These are phyloP conservation scores for Perkinsus olseni DNA, from an alignment of 169 alveolate species.

Conservation along the genomic window DNA sequence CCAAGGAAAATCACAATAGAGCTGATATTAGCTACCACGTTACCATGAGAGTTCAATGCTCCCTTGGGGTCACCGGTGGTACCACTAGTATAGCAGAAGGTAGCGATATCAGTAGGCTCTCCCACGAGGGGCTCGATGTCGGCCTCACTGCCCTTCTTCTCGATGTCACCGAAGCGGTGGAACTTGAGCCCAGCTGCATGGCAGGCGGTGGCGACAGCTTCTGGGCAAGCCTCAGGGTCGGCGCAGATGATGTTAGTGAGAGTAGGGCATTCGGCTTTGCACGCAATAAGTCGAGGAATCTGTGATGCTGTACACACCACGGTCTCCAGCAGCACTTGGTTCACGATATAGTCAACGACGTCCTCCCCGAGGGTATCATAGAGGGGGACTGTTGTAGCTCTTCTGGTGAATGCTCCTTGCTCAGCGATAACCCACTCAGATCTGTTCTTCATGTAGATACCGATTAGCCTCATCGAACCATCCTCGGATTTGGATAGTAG, in stretches of 20 bases:
- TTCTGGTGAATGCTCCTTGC: conserved; percentile 49
- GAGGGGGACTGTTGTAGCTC: conserved; percentile 52
- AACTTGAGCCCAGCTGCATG: neutral
- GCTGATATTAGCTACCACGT: conserved; percentile 36
- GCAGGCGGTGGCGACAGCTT: neutral
- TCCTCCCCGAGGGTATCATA: conserved; percentile 66
- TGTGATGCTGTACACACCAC: conserved; percentile 36
- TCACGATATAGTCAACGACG: conserved; percentile 43
- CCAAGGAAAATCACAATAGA: conserved; percentile 32
- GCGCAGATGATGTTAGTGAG: conserved; percentile 23
- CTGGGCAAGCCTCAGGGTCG: conserved; percentile 21
- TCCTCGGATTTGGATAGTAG: neutral
- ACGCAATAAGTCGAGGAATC: neutral
- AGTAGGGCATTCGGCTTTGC: conserved; percentile 4
- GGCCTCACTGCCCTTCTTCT: neutral
- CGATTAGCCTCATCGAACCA: conserved; percentile 40
- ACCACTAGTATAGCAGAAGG: conserved; percentile 78
- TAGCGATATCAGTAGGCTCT: conserved; percentile 35
- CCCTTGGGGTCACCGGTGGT: conserved; percentile 89
- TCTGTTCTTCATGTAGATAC: conserved; percentile 64
- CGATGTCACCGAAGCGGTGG: neutral
- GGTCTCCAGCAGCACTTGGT: conserved; percentile 42
- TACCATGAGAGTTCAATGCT: conserved; percentile 67
- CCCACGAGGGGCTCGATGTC: conserved; percentile 10
- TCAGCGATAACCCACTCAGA: conserved; percentile 73